Conservation (phyloP, 495 filamentous ascomycete genomes). For the Haplographium delicatum region DNA sequence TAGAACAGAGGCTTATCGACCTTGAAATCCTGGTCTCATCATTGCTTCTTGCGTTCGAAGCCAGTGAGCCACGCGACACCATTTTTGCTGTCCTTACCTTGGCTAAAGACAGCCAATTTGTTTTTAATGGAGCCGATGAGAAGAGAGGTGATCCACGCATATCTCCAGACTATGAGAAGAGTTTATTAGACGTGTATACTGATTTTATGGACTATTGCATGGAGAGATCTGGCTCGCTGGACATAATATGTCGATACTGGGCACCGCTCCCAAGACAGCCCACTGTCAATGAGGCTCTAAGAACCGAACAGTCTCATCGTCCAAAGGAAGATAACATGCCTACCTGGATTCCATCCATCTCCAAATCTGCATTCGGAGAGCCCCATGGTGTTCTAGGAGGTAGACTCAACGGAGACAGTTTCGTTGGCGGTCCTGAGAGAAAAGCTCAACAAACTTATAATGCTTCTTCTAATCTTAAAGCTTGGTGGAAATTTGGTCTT, state of each 20-base stretch:
- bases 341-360: constrained; percentile 21
- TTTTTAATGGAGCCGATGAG: neutral
- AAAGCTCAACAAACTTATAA: constrained; percentile 6
- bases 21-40: constrained; percentile 9
- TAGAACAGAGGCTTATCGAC: constrained; percentile 1
- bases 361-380: constrained; percentile 18
- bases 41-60: constrained; percentile 11
- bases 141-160: constrained; percentile 4
- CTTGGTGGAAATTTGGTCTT: constrained; percentile 1
- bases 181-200: constrained; percentile 21
- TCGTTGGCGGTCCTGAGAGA: constrained; percentile 14
- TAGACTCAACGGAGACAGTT: constrained; percentile 14
- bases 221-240: constrained; percentile 22
- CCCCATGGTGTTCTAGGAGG: constrained; percentile 9
- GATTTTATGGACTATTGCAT: constrained; percentile 25
- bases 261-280: constrained; percentile 10
- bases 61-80: constrained; percentile 10
- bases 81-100: constrained; percentile 13
- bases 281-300: neutral
- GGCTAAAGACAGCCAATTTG: constrained; percentile 5
- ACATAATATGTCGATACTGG: constrained; percentile 32
- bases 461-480: neutral
- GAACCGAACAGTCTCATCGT: neutral
- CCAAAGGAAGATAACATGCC: constrained; percentile 12
- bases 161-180: constrained; percentile 18